Conservation (phyloP, 164 flowering plant species). For the Nelumbo lutea region DNA sequence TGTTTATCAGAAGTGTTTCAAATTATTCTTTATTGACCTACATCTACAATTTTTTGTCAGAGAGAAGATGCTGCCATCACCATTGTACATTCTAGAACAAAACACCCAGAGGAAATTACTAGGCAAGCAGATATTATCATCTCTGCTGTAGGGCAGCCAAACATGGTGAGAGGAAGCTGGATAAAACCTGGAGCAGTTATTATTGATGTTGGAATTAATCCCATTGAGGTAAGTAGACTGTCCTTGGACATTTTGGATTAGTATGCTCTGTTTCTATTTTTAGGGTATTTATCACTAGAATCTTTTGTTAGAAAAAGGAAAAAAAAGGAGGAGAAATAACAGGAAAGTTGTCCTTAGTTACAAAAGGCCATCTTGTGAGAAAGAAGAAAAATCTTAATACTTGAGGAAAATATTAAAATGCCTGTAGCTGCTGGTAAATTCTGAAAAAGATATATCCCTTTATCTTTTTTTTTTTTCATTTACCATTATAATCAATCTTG, state of each 20-base stretch:
- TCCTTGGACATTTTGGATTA: background rate
- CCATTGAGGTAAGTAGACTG: conserved; percentile 60
- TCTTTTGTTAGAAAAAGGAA: too few species aligned
- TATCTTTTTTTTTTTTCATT: too few species aligned
- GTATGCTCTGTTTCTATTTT: background rate
- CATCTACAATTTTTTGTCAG: conserved; percentile 32
- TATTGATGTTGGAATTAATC: conserved; percentile 94
- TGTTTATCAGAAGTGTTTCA: background rate
- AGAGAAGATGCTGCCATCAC: conserved; percentile 90
- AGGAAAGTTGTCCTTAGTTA: too few species aligned
- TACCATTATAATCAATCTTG: too few species aligned
- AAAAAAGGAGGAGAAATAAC: too few species aligned
- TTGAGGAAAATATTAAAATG: background rate
- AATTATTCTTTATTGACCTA: background rate
- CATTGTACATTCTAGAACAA: conserved; percentile 80
- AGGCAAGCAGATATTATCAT: conserved; percentile 88
- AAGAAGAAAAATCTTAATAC: background rate
- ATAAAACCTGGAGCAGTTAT: conserved; percentile 92
- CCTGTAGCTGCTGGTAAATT: background rate
- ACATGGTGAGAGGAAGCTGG: conserved; percentile 93
- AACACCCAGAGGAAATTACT: conserved; percentile 74
- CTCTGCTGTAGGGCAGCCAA: conserved; percentile 79
- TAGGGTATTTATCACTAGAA: background rate
- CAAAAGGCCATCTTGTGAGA: too few species aligned
- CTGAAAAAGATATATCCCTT: too few species aligned